Conservation (phyloP, 2,329 filamentous ascomycete species). For the Aureobasidium melanogenum region DNA sequence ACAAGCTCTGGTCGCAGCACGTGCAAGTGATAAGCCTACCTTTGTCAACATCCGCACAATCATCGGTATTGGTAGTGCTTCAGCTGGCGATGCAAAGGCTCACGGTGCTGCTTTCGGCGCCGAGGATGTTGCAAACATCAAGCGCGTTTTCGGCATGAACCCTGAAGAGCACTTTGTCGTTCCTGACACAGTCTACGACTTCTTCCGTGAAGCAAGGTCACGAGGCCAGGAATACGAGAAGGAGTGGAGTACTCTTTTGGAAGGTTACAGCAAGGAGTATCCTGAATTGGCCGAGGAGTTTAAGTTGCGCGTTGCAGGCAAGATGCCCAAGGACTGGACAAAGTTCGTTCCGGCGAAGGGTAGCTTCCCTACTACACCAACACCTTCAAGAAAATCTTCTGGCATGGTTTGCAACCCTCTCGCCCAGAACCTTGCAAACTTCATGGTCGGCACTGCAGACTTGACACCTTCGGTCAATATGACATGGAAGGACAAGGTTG, state of each 20-base stretch:
- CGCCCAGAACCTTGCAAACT: slow-evolving; percentile 23
- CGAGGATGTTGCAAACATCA: slow-evolving; percentile 47
- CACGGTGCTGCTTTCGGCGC: slow-evolving; percentile 51
- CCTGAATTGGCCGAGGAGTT: slow-evolving; percentile 45
- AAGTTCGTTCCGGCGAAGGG: slow-evolving; percentile 40
- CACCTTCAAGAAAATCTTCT: slow-evolving; percentile 42
- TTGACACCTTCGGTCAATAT: slow-evolving; percentile 31
- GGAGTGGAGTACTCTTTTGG: slow-evolving; percentile 41
- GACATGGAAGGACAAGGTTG: slow-evolving; percentile 37
- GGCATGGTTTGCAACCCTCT: slow-evolving; percentile 34
- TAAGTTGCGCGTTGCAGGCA: slow-evolving; percentile 38
- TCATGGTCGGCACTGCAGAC: slow-evolving; percentile 31
- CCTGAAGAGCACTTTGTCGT: slow-evolving; percentile 31
- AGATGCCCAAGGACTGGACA: slow-evolving; percentile 40
- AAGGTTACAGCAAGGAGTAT: slow-evolving; percentile 35
- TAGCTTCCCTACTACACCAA: slow-evolving; percentile 38
- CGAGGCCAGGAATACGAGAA: slow-evolving; percentile 39
- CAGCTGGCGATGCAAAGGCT: slow-evolving; percentile 44
- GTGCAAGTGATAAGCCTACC: slow-evolving; percentile 37
- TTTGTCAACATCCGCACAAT: slow-evolving; percentile 50
- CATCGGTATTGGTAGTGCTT: slow-evolving; percentile 45
- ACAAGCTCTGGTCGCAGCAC: slow-evolving; percentile 33
- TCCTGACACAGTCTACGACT: slow-evolving; percentile 39
- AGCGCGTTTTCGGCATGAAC: slow-evolving; percentile 42
- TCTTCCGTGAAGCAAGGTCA: slow-evolving; percentile 42